Conservation (phyloP, 2,329 filamentous ascomycete genomes). For the Chrysoporthe puriensis region DNA sequence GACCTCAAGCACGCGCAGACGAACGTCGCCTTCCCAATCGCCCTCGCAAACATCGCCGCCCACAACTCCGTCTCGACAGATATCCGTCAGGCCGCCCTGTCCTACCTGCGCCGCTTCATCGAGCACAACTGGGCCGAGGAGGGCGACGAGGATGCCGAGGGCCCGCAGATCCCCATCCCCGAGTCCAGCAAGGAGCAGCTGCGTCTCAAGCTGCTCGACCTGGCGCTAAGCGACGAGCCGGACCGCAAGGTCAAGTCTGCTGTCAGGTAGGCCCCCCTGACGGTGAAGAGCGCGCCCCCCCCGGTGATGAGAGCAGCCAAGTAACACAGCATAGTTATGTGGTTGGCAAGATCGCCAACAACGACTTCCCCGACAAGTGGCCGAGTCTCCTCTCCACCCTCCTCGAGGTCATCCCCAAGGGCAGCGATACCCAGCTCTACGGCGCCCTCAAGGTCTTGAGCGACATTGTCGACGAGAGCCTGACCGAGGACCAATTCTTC, state of each 20-base stretch:
- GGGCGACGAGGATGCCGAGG: conserved; percentile 62
- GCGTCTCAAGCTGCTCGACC: conserved; percentile 73
- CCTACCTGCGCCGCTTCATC: conserved; percentile 81
- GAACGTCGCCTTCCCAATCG: conserved; percentile 74
- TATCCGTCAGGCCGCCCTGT: conserved; percentile 82
- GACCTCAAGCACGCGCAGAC: conserved; percentile 74
- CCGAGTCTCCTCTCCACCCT: conserved; percentile 83
- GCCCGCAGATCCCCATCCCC: conserved; percentile 64
- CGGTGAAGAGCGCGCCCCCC: neutral
- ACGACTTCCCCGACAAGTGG: conserved; percentile 95
- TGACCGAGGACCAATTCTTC: conserved; percentile 96
- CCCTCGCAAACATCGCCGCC: conserved; percentile 78
- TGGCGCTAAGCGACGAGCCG: conserved; percentile 72
- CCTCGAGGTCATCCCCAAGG: conserved; percentile 75
- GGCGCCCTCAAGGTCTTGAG: conserved; percentile 85
- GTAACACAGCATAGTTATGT: conserved; percentile 54
- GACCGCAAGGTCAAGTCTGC: conserved; percentile 87
- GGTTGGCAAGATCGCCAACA: conserved; percentile 90
- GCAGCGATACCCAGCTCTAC: conserved; percentile 79
- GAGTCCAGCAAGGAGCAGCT: conserved; percentile 76
- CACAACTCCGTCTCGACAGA: conserved; percentile 73
- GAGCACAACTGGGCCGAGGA: conserved; percentile 80
- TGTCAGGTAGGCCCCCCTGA: conserved; percentile 67
- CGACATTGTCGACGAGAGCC: conserved; percentile 89
- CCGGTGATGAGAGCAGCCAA: conserved; percentile 23